phyloP scores from a whole-genome alignment of 441 rosid species.

The Brassica balearica region DNA sequence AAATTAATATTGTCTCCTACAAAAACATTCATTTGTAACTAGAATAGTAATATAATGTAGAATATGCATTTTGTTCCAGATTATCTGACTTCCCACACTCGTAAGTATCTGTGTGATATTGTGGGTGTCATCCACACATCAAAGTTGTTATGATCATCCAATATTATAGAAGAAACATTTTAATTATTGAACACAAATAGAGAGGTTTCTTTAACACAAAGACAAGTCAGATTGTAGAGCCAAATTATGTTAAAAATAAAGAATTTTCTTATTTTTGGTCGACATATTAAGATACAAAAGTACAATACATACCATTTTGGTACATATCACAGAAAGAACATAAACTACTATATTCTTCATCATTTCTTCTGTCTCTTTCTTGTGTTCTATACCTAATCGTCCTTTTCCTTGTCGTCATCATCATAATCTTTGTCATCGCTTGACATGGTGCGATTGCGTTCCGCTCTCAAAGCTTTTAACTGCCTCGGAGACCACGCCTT shows the following conservation, averaged over 20 bases:
- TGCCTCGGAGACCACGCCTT: constrained; percentile 42
- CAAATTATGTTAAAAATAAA: neutral
- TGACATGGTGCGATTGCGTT: constrained; percentile 9
- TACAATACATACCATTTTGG: neutral
- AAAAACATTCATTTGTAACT: neutral
- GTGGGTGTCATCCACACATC: too few relatives aligned
- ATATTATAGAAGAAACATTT: too few relatives aligned
- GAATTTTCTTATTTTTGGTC: too few relatives aligned
- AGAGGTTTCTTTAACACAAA: too few relatives aligned
- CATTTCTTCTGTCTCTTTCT: constrained; percentile 19
- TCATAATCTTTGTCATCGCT: constrained; percentile 3
- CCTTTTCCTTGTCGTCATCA: neutral
- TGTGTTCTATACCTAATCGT: neutral
- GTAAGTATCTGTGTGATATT: too few relatives aligned
- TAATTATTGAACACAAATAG: too few relatives aligned
- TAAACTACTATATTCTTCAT: constrained; percentile 16
- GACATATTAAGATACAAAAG: too few relatives aligned
- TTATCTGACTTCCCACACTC: too few relatives aligned
- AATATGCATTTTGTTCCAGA: neutral
- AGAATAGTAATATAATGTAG: neutral
- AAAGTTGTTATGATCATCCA: too few relatives aligned
- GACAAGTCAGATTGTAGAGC: too few relatives aligned
- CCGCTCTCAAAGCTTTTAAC: constrained; percentile 31
- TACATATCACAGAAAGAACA: constrained; percentile 14
- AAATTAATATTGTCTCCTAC: neutral